phyloP scores from a whole-genome alignment of 2,329 filamentous ascomycete genomes.

The Aspergillus thermomutatus region DNA sequence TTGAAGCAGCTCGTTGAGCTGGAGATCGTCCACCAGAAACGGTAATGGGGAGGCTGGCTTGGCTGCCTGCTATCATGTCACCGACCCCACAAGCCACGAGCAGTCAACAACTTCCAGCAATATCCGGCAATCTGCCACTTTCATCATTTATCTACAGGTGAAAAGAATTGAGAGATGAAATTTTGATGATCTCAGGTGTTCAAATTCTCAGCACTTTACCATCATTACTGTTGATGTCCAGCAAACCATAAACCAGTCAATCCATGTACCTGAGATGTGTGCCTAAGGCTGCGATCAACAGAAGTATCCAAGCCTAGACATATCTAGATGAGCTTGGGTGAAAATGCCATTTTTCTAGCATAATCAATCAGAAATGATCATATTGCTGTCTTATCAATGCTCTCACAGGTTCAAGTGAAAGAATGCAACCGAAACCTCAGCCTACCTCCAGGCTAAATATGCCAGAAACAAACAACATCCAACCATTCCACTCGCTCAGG shows the following conservation, averaged over 20 bases:
- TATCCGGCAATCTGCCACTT: not conserved
- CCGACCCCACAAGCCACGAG: not conserved
- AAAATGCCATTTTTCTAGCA: no score
- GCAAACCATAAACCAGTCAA: not conserved
- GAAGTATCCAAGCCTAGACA: not conserved
- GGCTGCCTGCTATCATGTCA: not conserved
- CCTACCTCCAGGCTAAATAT: no score
- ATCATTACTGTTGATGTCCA: not conserved
- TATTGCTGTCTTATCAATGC: no score
- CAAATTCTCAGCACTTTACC: not conserved
- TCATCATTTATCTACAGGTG: not conserved
- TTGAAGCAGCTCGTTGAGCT: not conserved
- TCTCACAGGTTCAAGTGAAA: no score
- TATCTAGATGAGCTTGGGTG: no score
- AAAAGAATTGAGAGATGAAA: not conserved
- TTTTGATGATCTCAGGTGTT: not conserved
- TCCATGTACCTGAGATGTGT: not conserved
- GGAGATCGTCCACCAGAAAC: not conserved
- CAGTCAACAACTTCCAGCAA: no score
- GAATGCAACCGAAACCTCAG: no score
- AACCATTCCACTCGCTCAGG: no score
- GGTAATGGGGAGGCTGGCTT: not conserved
- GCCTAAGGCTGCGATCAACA: not conserved
- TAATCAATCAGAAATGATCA: no score
- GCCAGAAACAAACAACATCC: no score